Evolutionary conservation across 1,139 yeast species (phyloP).

Genomic region (Suhomyces panamericanus): DNA sequence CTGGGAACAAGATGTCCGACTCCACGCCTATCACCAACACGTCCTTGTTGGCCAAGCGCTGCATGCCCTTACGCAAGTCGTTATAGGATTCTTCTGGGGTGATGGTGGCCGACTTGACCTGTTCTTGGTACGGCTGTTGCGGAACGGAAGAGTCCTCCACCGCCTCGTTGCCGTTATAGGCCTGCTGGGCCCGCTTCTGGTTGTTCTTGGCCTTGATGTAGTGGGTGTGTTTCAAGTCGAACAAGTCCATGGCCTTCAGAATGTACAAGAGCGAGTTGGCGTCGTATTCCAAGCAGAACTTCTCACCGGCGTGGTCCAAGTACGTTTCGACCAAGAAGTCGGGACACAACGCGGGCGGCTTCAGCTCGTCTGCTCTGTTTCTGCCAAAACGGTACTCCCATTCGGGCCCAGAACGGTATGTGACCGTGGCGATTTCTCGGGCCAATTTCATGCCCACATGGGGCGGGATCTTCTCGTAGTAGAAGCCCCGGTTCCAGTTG

Average conservation of each 20-base stretch:
- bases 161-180: constrained; percentile 16
- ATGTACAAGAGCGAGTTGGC: constrained; percentile 85
- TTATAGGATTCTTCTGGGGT: constrained; percentile 54
- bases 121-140: constrained; percentile 56
- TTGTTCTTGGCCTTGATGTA: constrained; percentile 44
- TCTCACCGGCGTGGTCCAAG: constrained; percentile 92
- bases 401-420: constrained; percentile 94
- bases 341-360: constrained; percentile 86
- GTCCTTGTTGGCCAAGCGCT: constrained; percentile 60
- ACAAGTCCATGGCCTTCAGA: constrained; percentile 92
- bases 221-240: constrained; percentile 66
- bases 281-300: constrained; percentile 87
- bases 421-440: constrained; percentile 89
- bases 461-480: constrained; percentile 76
- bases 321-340: constrained; percentile 91
- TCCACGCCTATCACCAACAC: constrained; percentile 86
- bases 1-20: constrained; percentile 87
- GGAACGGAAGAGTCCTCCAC: constrained; percentile 44
- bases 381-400: constrained; percentile 94
- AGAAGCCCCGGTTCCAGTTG: constrained; percentile 90
- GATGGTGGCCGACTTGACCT: constrained; percentile 31
- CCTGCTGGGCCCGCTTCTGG: constrained; percentile 38
- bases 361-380: constrained; percentile 77
- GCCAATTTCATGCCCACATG: constrained; percentile 95
- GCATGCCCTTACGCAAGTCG: constrained; percentile 69